phyloP scores from a whole-genome alignment of 2,329 filamentous ascomycete genomes.

The Xylariaceae sp. region DNA sequence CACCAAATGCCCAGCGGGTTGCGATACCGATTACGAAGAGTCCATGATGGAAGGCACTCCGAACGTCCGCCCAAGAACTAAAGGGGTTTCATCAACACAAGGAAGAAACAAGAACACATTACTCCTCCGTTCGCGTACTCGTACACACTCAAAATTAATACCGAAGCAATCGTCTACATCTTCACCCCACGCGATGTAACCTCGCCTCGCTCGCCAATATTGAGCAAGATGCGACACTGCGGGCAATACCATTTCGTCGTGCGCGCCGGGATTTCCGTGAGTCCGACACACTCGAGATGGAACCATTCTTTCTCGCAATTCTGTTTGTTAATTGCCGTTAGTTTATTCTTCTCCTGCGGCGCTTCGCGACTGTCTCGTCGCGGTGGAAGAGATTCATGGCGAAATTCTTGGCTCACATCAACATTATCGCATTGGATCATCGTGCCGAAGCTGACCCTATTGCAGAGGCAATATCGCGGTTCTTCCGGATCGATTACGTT shows the following conservation, averaged over 20 bases:
- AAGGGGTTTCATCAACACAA: no score
- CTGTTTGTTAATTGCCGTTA: conserved; percentile 32
- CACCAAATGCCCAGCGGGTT: no score
- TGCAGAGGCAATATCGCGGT: conserved; percentile 71
- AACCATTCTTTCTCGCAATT: conserved; percentile 82
- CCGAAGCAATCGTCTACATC: conserved; percentile 29
- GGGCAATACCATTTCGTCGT: conserved; percentile 83
- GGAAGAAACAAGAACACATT: no score
- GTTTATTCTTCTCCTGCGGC: conserved; percentile 20
- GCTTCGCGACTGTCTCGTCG: conserved; percentile 9
- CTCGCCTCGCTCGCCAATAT: conserved; percentile 59
- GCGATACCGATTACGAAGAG: no score
- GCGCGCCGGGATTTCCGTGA: conserved; percentile 62
- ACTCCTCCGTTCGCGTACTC: neutral
- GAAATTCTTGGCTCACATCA: conserved; percentile 51
- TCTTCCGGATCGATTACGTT: conserved; percentile 70
- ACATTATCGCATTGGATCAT: conserved; percentile 82
- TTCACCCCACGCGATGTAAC: conserved; percentile 54
- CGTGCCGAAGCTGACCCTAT: conserved; percentile 71
- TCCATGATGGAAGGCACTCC: no score
- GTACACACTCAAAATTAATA: neutral
- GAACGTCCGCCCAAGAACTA: no score
- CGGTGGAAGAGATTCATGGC: conserved; percentile 16
- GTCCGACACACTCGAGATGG: conserved; percentile 69
- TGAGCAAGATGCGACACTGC: conserved; percentile 60